Evolutionary conservation across 495 filamentous ascomycete species (phyloP).

Genomic region (Talaromyces wortmannii): DNA sequence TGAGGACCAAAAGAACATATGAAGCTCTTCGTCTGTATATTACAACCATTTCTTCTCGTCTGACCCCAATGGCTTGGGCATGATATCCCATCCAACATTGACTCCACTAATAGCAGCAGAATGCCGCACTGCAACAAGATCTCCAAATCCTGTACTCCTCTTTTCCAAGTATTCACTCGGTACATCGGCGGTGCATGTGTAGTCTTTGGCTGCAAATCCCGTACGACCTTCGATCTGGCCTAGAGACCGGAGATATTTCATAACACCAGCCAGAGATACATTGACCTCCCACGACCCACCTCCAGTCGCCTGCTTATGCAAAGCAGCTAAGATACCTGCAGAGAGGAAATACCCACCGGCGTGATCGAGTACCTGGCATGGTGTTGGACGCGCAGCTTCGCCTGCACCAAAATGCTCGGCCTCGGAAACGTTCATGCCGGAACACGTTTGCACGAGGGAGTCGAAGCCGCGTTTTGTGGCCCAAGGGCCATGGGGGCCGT

Average conservation of each 20-base stretch:
- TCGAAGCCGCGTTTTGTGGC: constrained; percentile 29
- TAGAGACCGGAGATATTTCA: constrained; percentile 20
- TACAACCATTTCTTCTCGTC: constrained; percentile 14
- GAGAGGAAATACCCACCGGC: constrained; percentile 52
- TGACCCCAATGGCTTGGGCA: constrained; percentile 16
- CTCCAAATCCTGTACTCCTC: constrained; percentile 12
- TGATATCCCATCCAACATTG: constrained; percentile 18
- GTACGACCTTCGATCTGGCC: constrained; percentile 10
- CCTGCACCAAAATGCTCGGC: constrained; percentile 49
- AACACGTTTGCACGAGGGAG: constrained; percentile 40
- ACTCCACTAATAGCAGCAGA: constrained; percentile 16
- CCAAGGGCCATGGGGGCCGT: constrained; percentile 32
- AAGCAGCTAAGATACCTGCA: constrained; percentile 44
- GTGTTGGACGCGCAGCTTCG: constrained; percentile 56
- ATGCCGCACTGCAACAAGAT: constrained; percentile 15
- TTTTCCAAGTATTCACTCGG: constrained; percentile 13
- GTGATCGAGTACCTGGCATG: constrained; percentile 48
- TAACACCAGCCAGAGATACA: constrained; percentile 30
- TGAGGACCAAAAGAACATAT: not conserved
- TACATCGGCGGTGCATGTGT: constrained; percentile 8
- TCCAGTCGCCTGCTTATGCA: constrained; percentile 44
- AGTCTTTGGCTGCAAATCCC: constrained; percentile 12
- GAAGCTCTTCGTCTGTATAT: not conserved
- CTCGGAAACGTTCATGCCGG: constrained; percentile 43
- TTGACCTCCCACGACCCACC: constrained; percentile 53